Evolutionary conservation across 495 filamentous ascomycete genomes (phyloP), one percentile per base, ranked within the genome.

Genomic region (Lophiotrema nucula): DNA sequence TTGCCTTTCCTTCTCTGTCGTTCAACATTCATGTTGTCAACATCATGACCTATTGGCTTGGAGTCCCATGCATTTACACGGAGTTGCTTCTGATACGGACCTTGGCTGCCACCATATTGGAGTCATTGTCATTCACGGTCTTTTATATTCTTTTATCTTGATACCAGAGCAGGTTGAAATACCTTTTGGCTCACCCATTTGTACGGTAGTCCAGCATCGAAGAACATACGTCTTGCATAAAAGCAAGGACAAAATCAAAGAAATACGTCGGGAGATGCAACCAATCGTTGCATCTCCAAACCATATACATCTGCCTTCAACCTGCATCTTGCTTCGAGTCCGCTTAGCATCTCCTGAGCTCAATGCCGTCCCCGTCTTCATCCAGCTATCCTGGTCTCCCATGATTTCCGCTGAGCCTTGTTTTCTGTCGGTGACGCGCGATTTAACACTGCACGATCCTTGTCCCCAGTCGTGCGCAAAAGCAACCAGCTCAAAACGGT

Each of bases 131-230:
- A 49, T 58, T 63, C 25, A 60, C 57, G 50, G 26, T 60, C 57
- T 47, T 60, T 60, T 35, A n/a, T 31, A 27, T 52, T 53, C 28
- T 22, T 28, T 41, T 18, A n/a, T 44, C 41, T 57, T 48, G 63
- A 66, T 66, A 66, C 63, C 63, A 62, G 63, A 58, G 58, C 63
- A 26, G 49, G 50, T 58, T 64, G 19, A 3, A 25, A 58, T 35
- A 56, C 52, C 56, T 53, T 57, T 42, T 57, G 38, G 53, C 53
- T 58, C 49, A 53, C 18, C 43, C 22, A 26, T 47, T 27, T 58
- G 45, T 64, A 58, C 35, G 55, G 55, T 58, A 58, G 55, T 51
- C 5, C 21, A 43, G 53, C 2, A 23, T 18, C 21, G 19, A 47
- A 19, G 3, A 18, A 24, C 28, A 15, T 23, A 26, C 45, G 22